Conservation (phyloP, 768 basidiomycete species). For the Aureoboletus auriporus region DNA sequence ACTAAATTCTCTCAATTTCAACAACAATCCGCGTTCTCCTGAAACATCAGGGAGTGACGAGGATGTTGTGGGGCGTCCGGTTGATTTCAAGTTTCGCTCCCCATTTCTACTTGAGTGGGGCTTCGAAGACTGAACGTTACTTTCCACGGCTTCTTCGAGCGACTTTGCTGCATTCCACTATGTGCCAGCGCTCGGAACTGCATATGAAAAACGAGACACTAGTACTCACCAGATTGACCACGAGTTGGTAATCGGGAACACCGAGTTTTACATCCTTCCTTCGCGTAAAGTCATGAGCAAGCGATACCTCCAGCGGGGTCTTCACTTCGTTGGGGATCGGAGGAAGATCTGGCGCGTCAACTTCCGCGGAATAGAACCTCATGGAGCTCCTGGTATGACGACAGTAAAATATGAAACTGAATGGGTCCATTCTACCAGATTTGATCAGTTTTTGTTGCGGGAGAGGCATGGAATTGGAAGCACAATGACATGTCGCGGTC, state of each 20-base stretch:
- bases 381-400: conserved; percentile 52
- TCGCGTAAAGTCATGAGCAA: conserved; percentile 39
- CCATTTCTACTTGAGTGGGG: neutral
- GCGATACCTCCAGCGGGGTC: conserved; percentile 25
- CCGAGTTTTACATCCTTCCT: conserved; percentile 5
- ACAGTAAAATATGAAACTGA: conserved; percentile 45
- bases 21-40: neutral
- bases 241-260: conserved; percentile 20
- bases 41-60: neutral
- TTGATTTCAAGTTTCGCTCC: conserved; percentile 9
- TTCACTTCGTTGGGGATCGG: conserved; percentile 13
- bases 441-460: conserved; percentile 9
- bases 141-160: conserved; percentile 27
- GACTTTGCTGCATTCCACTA: conserved; percentile 45
- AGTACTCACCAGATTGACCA: conserved; percentile 40
- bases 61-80: neutral
- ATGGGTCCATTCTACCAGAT: conserved; percentile 10
- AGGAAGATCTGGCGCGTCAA: conserved; percentile 25
- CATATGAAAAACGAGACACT: neutral
- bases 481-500: conserved; percentile 25
- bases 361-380: conserved; percentile 59
- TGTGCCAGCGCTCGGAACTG: neutral
- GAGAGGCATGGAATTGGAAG: conserved; percentile 1
- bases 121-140: neutral
- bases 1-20: conserved; percentile 18